Evolutionary conservation across 2,329 filamentous ascomycete genomes (phyloP).

Genomic region (Pseudomassariella vexata): DNA sequence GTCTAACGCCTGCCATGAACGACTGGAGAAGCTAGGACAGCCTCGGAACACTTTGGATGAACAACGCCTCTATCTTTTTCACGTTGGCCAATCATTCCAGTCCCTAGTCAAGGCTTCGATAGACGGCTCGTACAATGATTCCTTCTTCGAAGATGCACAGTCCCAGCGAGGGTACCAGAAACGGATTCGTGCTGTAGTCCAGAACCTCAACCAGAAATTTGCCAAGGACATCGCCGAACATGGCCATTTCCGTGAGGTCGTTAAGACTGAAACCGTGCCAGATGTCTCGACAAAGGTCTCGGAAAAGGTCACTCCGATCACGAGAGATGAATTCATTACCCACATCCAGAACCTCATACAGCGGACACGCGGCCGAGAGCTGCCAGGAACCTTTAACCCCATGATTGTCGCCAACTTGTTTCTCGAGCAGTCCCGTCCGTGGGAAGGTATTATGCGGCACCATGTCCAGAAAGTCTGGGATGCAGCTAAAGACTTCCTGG

Average conservation of each 20-base stretch:
- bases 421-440: conserved; percentile 49
- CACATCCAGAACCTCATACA: conserved; percentile 32
- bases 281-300: conserved; percentile 6
- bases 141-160: conserved; percentile 40
- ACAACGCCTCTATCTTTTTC: conserved; percentile 41
- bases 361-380: conserved; percentile 44
- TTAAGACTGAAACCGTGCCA: conserved; percentile 14
- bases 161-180: conserved; percentile 27
- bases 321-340: conserved; percentile 29
- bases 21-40: conserved; percentile 41
- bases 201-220: conserved; percentile 43
- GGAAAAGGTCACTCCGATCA: conserved; percentile 11
- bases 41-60: conserved; percentile 37
- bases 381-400: conserved; percentile 57
- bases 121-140: conserved; percentile 44
- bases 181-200: conserved; percentile 48
- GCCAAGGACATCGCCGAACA: conserved; percentile 30
- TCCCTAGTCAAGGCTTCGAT: conserved; percentile 37
- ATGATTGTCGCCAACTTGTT: conserved; percentile 55
- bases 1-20: conserved; percentile 25
- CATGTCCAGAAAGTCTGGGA: conserved; percentile 42
- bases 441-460: conserved; percentile 42
- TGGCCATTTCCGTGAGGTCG: conserved; percentile 35
- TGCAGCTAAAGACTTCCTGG: conserved; percentile 39
- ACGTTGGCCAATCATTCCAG: conserved; percentile 38